Conservation (phyloP, 345 rosid species). For the Euphorbia lathyris region DNA sequence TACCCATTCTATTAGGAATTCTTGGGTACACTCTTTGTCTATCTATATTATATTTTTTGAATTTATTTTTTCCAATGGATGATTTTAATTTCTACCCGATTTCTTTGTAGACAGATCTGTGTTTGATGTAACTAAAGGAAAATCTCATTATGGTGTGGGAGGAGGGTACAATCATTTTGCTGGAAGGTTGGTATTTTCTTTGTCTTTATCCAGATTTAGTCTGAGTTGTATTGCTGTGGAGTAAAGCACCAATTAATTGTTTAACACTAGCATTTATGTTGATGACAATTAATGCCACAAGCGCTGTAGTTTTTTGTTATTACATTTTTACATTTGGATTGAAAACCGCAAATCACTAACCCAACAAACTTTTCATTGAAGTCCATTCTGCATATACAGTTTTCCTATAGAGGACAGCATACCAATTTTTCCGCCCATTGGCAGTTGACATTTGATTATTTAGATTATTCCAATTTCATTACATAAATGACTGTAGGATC, state of each 20-base stretch:
- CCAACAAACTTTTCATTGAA: too few relatives aligned
- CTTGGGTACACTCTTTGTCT: conserved; percentile 54
- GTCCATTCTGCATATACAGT: neutral
- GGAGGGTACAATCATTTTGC: conserved; percentile 92
- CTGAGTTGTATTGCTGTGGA: neutral
- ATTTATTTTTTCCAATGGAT: neutral
- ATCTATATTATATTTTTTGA: neutral
- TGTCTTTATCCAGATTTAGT: neutral
- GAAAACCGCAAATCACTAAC: too few relatives aligned
- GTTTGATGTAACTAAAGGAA: conserved; percentile 90
- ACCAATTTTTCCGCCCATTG: neutral
- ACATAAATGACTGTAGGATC: neutral
- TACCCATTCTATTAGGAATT: conserved; percentile 77
- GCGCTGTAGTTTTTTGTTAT: neutral
- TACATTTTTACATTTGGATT: neutral
- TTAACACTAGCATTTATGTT: too few relatives aligned
- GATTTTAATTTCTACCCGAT: neutral
- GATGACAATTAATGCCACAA: too few relatives aligned
- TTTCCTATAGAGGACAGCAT: neutral
- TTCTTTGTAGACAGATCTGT: conserved; percentile 58
- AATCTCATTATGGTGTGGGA: conserved; percentile 83
- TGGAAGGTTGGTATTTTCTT: conserved; percentile 66
- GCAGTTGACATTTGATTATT: neutral
- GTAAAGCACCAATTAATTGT: too few relatives aligned
- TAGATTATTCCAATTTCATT: neutral